Conservation (phyloP, 2,329 filamentous ascomycete genomes). For the Davidsoniella neocaledoniae region DNA sequence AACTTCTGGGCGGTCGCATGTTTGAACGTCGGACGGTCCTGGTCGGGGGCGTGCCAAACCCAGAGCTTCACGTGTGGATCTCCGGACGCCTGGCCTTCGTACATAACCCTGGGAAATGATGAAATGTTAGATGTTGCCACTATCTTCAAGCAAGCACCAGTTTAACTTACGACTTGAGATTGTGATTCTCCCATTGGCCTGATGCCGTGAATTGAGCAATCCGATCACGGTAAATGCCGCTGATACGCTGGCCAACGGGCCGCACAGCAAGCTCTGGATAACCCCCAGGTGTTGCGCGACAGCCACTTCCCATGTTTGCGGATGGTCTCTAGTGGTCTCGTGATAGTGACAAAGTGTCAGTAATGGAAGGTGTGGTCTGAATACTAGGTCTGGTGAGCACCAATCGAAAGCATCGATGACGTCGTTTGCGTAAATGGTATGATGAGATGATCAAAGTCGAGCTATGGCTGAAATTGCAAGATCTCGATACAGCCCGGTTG, state of each 20-base stretch:
- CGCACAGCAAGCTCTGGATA: constrained; percentile 35
- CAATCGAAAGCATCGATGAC: too few species aligned
- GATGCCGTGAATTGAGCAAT: constrained; percentile 63
- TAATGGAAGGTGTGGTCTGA: too few species aligned
- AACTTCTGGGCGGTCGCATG: constrained; percentile 40
- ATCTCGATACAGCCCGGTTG: too few species aligned
- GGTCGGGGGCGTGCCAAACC: constrained; percentile 68
- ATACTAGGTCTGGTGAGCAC: too few species aligned
- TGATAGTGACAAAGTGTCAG: neutral
- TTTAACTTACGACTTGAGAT: constrained; percentile 47
- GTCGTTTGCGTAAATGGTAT: too few species aligned
- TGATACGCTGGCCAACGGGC: constrained; percentile 62
- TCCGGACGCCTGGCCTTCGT: constrained; percentile 50
- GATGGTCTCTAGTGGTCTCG: neutral
- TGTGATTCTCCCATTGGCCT: constrained; percentile 63
- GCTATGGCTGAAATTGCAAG: too few species aligned
- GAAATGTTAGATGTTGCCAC: neutral
- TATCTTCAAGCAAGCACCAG: neutral
- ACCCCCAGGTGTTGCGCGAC: neutral
- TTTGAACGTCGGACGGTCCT: constrained; percentile 64
- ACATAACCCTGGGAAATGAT: constrained; percentile 41
- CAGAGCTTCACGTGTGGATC: constrained; percentile 65
- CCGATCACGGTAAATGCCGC: constrained; percentile 69
- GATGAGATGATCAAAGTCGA: too few species aligned
- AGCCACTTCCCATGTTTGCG: neutral